phyloP scores from a whole-genome alignment of 139 green algal species.

The Chlorella sp. region DNA sequence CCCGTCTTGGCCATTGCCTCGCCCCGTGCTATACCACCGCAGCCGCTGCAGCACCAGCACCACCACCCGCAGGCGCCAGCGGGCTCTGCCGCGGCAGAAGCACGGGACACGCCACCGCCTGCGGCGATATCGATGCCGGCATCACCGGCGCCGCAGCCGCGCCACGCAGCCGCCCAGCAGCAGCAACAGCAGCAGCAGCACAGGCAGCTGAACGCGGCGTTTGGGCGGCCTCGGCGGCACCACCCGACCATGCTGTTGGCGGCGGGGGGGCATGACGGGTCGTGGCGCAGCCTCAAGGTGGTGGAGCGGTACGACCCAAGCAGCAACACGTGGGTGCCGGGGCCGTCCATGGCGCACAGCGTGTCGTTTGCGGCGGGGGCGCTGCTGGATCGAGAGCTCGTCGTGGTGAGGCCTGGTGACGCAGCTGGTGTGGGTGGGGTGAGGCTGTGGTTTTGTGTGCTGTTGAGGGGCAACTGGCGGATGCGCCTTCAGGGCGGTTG shows the following conservation, averaged over 20 bases:
- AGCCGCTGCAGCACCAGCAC: too few species aligned
- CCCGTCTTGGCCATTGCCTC: too few species aligned
- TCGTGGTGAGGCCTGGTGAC: slow-evolving; percentile 8
- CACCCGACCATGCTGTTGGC: slow-evolving; percentile 11
- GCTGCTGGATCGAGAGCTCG: neutral
- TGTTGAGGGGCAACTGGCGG: neutral
- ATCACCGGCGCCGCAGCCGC: neutral
- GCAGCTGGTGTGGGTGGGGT: too few species aligned
- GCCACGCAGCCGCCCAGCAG: neutral
- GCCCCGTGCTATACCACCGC: too few species aligned
- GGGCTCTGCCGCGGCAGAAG: too few species aligned
- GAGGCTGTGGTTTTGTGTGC: too few species aligned
- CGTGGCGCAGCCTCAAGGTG: slow-evolving; percentile 33
- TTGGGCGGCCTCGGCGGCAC: slow-evolving; percentile 10
- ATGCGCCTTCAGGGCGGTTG: neutral
- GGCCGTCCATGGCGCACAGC: slow-evolving; percentile 28
- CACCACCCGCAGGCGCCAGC: too few species aligned
- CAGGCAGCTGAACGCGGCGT: neutral
- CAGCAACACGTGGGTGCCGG: slow-evolving; percentile 40
- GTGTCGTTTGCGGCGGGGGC: slow-evolving; percentile 37
- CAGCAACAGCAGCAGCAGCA: too few species aligned
- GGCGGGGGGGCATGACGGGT: slow-evolving; percentile 30
- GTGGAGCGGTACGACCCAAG: slow-evolving; percentile 39
- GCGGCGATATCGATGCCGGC: neutral
- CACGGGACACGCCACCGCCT: too few species aligned